Base-by-base conservation (phyloP, 2,329 filamentous ascomycete genomes). In the Nemania serpens region DNA sequence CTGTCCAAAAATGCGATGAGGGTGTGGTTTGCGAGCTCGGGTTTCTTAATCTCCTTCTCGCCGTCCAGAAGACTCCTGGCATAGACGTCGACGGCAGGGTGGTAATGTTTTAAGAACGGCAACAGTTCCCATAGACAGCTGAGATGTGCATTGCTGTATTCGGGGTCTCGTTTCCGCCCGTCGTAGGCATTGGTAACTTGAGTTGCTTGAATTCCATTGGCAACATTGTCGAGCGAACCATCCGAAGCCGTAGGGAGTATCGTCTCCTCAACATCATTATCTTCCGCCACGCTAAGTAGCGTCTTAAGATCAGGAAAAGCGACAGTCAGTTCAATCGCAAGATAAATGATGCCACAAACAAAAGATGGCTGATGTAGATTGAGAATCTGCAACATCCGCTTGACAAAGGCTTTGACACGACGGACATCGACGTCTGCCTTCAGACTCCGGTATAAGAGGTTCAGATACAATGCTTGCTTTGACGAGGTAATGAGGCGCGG, bases 1-100 rank as follows among this genome's bases (percentile, higher is more conserved):
- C 96, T 93, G 77, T 99, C 95, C 59, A 99, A 82, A 82, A 99
- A 99, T 75, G 96, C 90, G 71, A 95, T 95, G 50, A 99, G 84
- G 1, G 91, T 95, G 75, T 98, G 94, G 59, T 92, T 88, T 15
- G 91, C 89, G 53, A 97, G 82, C 70, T 99, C 95, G 0, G 95
- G 93, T 76, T 98, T 98, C 64, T 91, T 87, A 62, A 91, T 88
- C 75, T 91, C 88, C 53, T 87, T 83, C 66, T 88, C 84, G 61
- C 87, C 85, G 51, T 84, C 81, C 9, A 96, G 76, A 41, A 98
- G 78, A 58, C 88, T 87, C 15, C 83, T 80, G 1, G 94, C 93
- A 72, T 93, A 94, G 5, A 97, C 85, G 37, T 88, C 87, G 2
- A 99, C 94, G 0, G 95, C 96, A 1, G 95, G 95, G 73, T 99